Conservation (phyloP, 176 grass and related monocot genomes). For the Zoysia pacifica region DNA sequence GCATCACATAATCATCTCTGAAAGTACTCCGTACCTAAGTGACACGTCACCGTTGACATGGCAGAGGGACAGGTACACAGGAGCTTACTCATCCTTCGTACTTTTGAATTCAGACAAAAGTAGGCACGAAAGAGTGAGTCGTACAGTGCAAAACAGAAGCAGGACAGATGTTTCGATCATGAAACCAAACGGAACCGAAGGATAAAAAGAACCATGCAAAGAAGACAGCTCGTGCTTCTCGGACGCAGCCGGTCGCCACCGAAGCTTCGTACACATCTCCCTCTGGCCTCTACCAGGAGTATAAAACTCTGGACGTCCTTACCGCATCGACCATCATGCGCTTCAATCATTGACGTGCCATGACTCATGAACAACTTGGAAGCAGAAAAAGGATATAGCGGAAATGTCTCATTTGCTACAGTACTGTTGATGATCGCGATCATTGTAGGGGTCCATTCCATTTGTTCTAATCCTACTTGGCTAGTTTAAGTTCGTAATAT, state of each 20-base stretch:
- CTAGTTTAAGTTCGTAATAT: background rate
- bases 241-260: background rate
- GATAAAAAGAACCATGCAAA: background rate
- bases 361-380: background rate
- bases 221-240: background rate
- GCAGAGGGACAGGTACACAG: background rate
- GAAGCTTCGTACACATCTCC: background rate
- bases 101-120: constrained; percentile 15
- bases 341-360: constrained; percentile 23
- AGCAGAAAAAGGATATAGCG: background rate
- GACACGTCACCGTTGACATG: constrained; percentile 15
- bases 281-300: background rate
- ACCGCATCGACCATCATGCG: background rate
- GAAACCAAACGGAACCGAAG: background rate
- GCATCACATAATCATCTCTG: background rate
- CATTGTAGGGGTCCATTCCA: background rate
- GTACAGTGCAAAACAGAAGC: background rate
- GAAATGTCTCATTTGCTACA: background rate
- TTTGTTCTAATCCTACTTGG: background rate
- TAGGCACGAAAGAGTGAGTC: background rate
- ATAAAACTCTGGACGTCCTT: background rate
- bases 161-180: background rate
- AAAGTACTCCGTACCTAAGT: background rate
- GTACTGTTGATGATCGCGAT: background rate
- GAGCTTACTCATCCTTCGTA: background rate